These are phyloP conservation scores for Ophiostoma australiae DNA, from an alignment of 2,329 filamentous ascomycete species.

Conservation along the genomic window DNA sequence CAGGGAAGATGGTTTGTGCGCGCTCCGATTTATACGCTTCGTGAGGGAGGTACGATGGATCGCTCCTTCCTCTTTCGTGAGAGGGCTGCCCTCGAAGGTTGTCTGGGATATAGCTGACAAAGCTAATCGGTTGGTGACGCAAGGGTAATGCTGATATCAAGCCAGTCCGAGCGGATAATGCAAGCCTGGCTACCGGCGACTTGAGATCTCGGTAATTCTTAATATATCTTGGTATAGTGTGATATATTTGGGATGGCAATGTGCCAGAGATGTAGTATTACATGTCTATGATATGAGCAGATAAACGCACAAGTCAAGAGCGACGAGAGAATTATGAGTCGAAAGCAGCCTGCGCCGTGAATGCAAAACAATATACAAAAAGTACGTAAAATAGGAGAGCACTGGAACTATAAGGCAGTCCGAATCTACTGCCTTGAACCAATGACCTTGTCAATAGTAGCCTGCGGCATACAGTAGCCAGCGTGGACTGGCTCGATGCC, in stretches of 20 bases:
- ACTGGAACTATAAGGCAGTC: not conserved
- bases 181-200: not conserved
- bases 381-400: not conserved
- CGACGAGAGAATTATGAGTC: not conserved
- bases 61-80: constrained; percentile 16
- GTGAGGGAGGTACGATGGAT: constrained; percentile 20
- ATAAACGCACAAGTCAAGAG: not conserved
- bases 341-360: constrained; percentile 2
- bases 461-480: constrained; percentile 76
- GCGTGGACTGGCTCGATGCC: constrained; percentile 79
- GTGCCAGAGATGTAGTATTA: not conserved
- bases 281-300: not conserved
- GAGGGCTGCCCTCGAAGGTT: not conserved
- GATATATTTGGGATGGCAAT: not conserved
- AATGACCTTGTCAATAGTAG: constrained; percentile 57
- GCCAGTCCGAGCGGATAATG: not conserved
- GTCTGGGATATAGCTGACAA: not conserved
- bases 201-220: not conserved
- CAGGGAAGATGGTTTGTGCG: not conserved
- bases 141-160: not conserved
- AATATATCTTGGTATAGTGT: not conserved
- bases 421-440: constrained; percentile 28
- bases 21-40: not conserved
- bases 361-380: constrained; percentile 8
- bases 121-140: not conserved